Evolutionary conservation across 1,139 yeast species (phyloP).

Genomic region (Zygoascus hellenicus): DNA sequence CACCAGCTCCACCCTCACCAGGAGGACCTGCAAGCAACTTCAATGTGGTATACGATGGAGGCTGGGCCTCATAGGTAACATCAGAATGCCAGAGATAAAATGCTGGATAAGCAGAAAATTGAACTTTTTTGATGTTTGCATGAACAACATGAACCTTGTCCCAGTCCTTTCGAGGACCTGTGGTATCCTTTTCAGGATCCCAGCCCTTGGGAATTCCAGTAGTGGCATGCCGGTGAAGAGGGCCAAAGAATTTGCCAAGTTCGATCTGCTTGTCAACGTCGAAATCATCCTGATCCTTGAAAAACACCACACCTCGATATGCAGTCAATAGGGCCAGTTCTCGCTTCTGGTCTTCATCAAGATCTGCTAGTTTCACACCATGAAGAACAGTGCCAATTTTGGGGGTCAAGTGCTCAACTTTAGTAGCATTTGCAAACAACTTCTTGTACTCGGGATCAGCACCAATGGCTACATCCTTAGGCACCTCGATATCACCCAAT

Average conservation of each 20-base stretch:
- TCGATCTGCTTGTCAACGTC: slow-evolving; percentile 47
- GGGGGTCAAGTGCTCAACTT: slow-evolving; percentile 45
- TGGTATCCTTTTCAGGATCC: slow-evolving; percentile 35
- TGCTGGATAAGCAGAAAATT: slow-evolving; percentile 28
- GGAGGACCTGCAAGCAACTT: slow-evolving; percentile 57
- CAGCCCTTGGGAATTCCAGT: slow-evolving; percentile 58
- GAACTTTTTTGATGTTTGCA: slow-evolving; percentile 29
- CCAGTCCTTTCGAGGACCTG: slow-evolving; percentile 9
- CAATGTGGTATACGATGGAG: slow-evolving; percentile 62
- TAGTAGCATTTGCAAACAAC: slow-evolving; percentile 43
- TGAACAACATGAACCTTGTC: slow-evolving; percentile 56
- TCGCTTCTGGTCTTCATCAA: slow-evolving; percentile 49
- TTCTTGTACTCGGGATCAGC: slow-evolving; percentile 53
- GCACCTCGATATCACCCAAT: slow-evolving; percentile 20
- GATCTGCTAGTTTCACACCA: slow-evolving; percentile 53
- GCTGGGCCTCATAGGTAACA: slow-evolving; percentile 63
- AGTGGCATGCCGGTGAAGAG: slow-evolving; percentile 67
- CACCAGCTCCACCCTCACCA: slow-evolving; percentile 41
- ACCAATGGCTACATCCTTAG: slow-evolving; percentile 27
- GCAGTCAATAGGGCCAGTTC: slow-evolving; percentile 62
- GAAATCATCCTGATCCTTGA: slow-evolving; percentile 50
- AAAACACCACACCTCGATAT: slow-evolving; percentile 61
- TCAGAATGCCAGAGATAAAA: slow-evolving; percentile 56
- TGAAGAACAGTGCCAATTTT: slow-evolving; percentile 59
- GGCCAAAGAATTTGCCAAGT: slow-evolving; percentile 61